These are phyloP conservation scores for Aspergillus quadricinctus DNA, from an alignment of 2,329 filamentous ascomycete genomes.

Conservation along the genomic window DNA sequence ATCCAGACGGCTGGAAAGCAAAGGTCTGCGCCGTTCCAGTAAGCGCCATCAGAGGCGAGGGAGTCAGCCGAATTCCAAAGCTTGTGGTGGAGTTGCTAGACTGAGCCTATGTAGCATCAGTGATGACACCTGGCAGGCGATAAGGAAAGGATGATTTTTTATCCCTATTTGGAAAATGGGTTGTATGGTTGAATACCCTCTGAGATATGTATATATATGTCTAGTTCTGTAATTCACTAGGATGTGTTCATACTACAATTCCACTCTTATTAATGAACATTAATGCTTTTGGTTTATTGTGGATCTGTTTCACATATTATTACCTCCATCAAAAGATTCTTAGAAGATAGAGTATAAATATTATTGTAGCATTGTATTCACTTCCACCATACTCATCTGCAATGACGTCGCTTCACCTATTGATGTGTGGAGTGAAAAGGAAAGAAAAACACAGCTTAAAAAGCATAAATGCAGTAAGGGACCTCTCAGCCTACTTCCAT, in stretches of 20 bases:
- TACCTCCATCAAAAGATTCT: neutral
- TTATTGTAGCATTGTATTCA: neutral
- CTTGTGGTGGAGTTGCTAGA: constrained; percentile 41
- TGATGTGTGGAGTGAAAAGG: neutral
- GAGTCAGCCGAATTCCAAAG: constrained; percentile 57
- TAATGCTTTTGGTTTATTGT: neutral
- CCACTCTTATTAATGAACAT: neutral
- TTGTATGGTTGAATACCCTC: no score
- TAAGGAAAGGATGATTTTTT: neutral
- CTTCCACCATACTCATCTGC: neutral
- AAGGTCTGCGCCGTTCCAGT: constrained; percentile 68
- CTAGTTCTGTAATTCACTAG: no score
- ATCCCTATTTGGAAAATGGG: neutral
- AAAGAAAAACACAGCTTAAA: neutral
- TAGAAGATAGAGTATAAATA: neutral
- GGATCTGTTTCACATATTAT: neutral
- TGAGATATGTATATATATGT: no score
- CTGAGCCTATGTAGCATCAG: constrained; percentile 7
- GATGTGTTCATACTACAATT: no score
- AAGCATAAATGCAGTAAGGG: neutral
- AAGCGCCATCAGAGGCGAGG: constrained; percentile 83
- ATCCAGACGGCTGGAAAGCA: constrained; percentile 57
- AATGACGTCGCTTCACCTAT: neutral
- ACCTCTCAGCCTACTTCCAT: neutral
- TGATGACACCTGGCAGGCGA: neutral